Evolutionary conservation across 495 filamentous ascomycete species (phyloP).

Genomic region (Lepraria neglecta): DNA sequence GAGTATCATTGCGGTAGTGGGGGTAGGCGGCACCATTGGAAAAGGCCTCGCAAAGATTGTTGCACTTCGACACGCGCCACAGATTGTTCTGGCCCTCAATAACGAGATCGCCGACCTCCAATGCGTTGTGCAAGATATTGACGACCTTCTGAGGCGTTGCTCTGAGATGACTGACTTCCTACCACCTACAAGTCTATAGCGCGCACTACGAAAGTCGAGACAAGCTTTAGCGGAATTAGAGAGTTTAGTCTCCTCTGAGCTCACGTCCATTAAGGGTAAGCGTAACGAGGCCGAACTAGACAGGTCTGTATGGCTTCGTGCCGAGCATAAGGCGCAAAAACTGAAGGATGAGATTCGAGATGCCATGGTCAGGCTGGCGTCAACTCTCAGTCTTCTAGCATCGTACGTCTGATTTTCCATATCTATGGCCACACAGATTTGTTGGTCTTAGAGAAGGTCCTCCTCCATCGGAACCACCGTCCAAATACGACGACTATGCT

Average conservation of each 20-base stretch:
- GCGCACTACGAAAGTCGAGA: conserved; percentile 1
- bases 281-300: not conserved
- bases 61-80: not conserved
- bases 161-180: not conserved
- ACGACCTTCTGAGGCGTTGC: not conserved
- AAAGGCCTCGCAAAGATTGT: conserved; percentile 12
- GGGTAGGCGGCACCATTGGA: not conserved
- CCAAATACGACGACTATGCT: not conserved
- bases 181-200: too few species aligned
- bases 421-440: not conserved
- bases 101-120: conserved; percentile 13
- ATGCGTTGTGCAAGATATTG: conserved; percentile 1
- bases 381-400: conserved; percentile 5
- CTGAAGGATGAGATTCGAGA: conserved; percentile 8
- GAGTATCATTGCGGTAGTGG: conserved; percentile 10
- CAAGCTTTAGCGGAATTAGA: conserved; percentile 8
- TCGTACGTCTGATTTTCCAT: not conserved
- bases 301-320: conserved; percentile 11
- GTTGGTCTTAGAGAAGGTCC: not conserved
- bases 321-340: not conserved
- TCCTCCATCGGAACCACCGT: not conserved
- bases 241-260: conserved; percentile 12
- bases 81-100: conserved; percentile 12
- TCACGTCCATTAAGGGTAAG: conserved; percentile 2
- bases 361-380: not conserved